phyloP scores from a whole-genome alignment of 1,284 basidiomycete species.

The Rhizoctonia solani region DNA sequence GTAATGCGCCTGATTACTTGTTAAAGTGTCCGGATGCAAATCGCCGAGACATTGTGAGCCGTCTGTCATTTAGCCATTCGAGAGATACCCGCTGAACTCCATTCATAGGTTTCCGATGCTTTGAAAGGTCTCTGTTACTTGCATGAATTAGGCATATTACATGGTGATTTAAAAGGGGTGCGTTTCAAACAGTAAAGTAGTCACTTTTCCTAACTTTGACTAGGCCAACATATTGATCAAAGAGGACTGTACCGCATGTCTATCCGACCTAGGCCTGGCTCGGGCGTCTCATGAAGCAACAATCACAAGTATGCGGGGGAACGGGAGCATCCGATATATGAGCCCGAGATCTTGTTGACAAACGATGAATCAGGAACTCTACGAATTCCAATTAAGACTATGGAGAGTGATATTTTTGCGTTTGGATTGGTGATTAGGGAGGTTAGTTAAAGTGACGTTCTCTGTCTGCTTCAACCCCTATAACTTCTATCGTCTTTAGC shows the following conservation, averaged over 20 bases:
- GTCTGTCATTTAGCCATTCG: no score
- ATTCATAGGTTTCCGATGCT: slow-evolving; percentile 9
- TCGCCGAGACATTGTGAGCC: slow-evolving; percentile 7
- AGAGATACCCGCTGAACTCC: not conserved
- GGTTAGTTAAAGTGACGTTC: not conserved
- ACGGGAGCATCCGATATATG: slow-evolving; percentile 30
- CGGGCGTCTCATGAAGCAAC: slow-evolving; percentile 16
- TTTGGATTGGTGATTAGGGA: slow-evolving; percentile 28
- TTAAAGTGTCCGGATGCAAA: slow-evolving; percentile 19
- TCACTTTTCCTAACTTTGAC: not conserved
- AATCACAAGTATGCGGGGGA: slow-evolving; percentile 12
- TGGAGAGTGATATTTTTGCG: slow-evolving; percentile 27
- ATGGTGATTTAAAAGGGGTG: slow-evolving; percentile 31
- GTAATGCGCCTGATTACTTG: slow-evolving; percentile 28
- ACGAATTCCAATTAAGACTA: slow-evolving; percentile 14
- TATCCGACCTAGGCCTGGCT: slow-evolving; percentile 25
- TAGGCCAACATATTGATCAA: slow-evolving; percentile 29
- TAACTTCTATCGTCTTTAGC: not conserved
- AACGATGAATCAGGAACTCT: slow-evolving; percentile 5
- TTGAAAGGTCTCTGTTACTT: slow-evolving; percentile 26
- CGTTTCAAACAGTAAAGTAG: not conserved
- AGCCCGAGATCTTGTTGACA: slow-evolving; percentile 26
- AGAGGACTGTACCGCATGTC: slow-evolving; percentile 22
- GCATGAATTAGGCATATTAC: slow-evolving; percentile 11
- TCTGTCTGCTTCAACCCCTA: not conserved